Evolutionary conservation across 2,329 filamentous ascomycete species (phyloP), one percentile per base, ranked within the genome.

Genomic region (Claviceps lovelessii): DNA sequence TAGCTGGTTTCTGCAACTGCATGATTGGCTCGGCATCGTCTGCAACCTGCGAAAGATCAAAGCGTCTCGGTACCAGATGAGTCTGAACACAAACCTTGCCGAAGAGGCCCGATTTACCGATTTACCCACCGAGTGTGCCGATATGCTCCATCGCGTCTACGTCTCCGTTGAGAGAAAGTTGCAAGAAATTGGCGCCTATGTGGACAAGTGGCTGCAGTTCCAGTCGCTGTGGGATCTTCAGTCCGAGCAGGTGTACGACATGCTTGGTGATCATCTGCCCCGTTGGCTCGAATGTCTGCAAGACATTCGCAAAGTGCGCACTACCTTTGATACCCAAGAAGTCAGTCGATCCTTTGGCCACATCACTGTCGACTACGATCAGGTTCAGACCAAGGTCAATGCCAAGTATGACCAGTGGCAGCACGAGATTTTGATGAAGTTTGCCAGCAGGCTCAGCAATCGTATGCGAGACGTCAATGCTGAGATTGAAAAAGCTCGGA

Each of bases 331-430:
- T 66, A 98, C 91, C 1, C 94, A 91, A 9, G 93, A 96, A 67
- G 88, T 94, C 60, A 93, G 86, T 68, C 86, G 88, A 44, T 86
- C 86, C 1, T 98, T 99, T 66, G 93, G 93, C 5, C 91, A 95
- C 68, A 83, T 97, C 54, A 89, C 86, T 4, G 90, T 99, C 64
- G 91, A 98, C 68, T 98, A 98, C 65, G 93, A 97, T 63, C 94
- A 98, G 69, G 93, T 98, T 0, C 94, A 98, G 70, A 89, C 91
- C 55, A 96, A 95, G 70, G 93, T 99, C 68, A 98, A 97, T 64
- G 89, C 90, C 63, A 98, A 97, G 69, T 99, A 98, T 67, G 94
- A 99, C 66, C 91, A 97, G 68, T 98, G 94, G 93, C 93, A 99
- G 69, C 89, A 96, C 63, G 93, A 99, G 61, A 95, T 98, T 54